Percentiles rank a stretch among this genome's conserved stretches.
These are phyloP conservation scores for Naganishia cerealis DNA, from an alignment of 1,284 basidiomycete genomes.

Conservation along the genomic window DNA sequence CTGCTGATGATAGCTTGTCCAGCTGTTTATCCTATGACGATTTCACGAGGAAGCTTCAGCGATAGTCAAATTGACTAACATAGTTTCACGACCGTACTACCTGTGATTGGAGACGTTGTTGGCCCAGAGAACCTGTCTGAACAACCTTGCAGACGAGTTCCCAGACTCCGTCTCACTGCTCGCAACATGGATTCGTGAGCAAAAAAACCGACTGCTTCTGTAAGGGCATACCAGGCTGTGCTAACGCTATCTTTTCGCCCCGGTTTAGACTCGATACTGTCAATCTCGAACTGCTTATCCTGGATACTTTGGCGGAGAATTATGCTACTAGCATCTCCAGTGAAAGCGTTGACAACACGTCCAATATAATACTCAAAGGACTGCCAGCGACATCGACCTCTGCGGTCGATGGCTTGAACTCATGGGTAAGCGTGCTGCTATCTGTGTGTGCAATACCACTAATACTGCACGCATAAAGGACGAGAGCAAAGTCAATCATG, in stretches of 20 bases:
- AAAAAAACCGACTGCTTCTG: not conserved
- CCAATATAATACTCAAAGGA: slow-evolving; percentile 39
- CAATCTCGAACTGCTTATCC: slow-evolving; percentile 49
- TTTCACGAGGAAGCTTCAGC: too few relatives aligned
- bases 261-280: slow-evolving; percentile 49
- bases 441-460: not conserved
- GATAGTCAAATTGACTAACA: too few relatives aligned
- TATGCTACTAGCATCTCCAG: slow-evolving; percentile 10
- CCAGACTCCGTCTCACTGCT: not conserved
- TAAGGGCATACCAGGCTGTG: slow-evolving; percentile 1
- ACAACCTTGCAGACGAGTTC: not conserved
- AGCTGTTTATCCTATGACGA: too few relatives aligned
- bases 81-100: too few relatives aligned
- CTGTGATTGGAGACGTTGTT: too few relatives aligned
- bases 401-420: slow-evolving; percentile 40
- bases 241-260: not conserved
- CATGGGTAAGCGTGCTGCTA: slow-evolving; percentile 8
- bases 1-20: too few relatives aligned
- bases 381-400: slow-evolving; percentile 35
- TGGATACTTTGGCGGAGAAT: slow-evolving; percentile 45
- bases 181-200: slow-evolving; percentile 45
- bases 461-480: slow-evolving; percentile 37
- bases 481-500: slow-evolving; percentile 50
- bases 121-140: not conserved
- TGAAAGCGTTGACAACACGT: slow-evolving; percentile 7